A percentile compares a stretch with the other conserved stretches of the same genome.
Conservation (phyloP, 805 yeast species). For the Ogataea sp. region DNA sequence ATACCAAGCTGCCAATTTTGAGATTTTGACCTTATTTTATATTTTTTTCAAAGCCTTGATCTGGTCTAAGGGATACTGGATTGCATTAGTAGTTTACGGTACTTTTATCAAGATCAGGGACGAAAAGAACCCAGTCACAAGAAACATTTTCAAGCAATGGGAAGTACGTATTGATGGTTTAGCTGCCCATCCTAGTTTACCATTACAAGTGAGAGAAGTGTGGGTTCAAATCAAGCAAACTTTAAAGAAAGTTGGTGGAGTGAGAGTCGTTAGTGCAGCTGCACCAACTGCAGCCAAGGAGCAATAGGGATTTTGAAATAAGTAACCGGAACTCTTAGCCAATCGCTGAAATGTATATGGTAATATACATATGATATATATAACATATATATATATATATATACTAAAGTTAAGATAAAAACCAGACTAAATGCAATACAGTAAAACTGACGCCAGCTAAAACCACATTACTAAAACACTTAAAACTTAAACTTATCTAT, state of each 20-base stretch:
- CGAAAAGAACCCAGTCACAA: constrained; percentile 68
- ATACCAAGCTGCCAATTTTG: constrained; percentile 52
- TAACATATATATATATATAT: no score
- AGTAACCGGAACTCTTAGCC: no score
- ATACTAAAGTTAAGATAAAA: no score
- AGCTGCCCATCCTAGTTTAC: constrained; percentile 41
- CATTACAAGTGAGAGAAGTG: constrained; percentile 33
- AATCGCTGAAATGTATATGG: no score
- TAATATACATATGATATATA: no score
- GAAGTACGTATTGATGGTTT: constrained; percentile 50
- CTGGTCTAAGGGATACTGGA: constrained; percentile 58
- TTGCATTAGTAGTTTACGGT: constrained; percentile 44
- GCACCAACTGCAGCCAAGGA: not conserved
- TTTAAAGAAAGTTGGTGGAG: constrained; percentile 8
- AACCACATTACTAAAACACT: no score
- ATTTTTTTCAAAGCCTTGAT: constrained; percentile 32
- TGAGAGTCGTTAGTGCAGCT: not conserved
- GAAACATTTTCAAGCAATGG: constrained; percentile 55
- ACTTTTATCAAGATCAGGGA: constrained; percentile 69
- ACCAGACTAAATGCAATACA: no score
- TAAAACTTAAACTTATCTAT: no score
- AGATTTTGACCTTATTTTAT: constrained; percentile 23
- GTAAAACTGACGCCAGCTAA: no score
- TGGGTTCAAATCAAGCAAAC: constrained; percentile 39
- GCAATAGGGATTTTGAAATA: no score